Evolutionary conservation across 2,329 filamentous ascomycete species (phyloP).

Genomic region (Diaporthe citrichinensis): DNA sequence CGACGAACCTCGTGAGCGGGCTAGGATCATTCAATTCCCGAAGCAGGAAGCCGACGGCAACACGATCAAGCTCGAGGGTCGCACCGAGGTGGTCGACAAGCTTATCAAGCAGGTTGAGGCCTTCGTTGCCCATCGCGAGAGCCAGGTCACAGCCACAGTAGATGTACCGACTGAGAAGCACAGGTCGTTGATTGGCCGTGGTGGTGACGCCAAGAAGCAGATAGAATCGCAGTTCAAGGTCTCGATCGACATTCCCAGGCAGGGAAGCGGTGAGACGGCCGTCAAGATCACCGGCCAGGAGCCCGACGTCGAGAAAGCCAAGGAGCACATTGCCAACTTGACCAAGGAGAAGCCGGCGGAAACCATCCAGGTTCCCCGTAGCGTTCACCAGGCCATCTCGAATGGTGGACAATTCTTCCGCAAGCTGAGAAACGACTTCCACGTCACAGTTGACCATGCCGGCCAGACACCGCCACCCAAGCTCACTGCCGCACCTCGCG

Average conservation of each 20-base stretch:
- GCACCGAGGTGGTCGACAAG: conserved; percentile 86
- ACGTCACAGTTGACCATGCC: conserved; percentile 92
- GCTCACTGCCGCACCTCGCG: conserved; percentile 68
- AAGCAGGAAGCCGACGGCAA: conserved; percentile 87
- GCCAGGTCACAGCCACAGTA: conserved; percentile 81
- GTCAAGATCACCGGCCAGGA: conserved; percentile 89
- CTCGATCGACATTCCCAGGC: conserved; percentile 90
- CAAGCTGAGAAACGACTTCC: conserved; percentile 85
- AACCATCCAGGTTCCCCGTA: conserved; percentile 85
- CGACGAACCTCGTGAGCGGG: conserved; percentile 85
- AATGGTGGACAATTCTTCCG: conserved; percentile 92
- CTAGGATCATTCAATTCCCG: conserved; percentile 94
- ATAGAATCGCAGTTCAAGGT: conserved; percentile 91
- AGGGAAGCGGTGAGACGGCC: conserved; percentile 85
- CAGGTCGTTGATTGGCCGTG: conserved; percentile 89
- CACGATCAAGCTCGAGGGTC: conserved; percentile 89
- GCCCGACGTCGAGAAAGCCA: conserved; percentile 85
- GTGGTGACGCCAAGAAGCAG: conserved; percentile 87
- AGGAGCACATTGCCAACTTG: conserved; percentile 83
- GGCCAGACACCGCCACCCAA: conserved; percentile 83
- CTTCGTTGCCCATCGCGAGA: conserved; percentile 87
- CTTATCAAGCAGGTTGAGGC: conserved; percentile 86
- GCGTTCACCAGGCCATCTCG: conserved; percentile 85
- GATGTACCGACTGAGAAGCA: conserved; percentile 94
- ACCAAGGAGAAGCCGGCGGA: conserved; percentile 91